Evolutionary conservation across 139 green algal genomes (phyloP).

Genomic region (Chara braunii): DNA sequence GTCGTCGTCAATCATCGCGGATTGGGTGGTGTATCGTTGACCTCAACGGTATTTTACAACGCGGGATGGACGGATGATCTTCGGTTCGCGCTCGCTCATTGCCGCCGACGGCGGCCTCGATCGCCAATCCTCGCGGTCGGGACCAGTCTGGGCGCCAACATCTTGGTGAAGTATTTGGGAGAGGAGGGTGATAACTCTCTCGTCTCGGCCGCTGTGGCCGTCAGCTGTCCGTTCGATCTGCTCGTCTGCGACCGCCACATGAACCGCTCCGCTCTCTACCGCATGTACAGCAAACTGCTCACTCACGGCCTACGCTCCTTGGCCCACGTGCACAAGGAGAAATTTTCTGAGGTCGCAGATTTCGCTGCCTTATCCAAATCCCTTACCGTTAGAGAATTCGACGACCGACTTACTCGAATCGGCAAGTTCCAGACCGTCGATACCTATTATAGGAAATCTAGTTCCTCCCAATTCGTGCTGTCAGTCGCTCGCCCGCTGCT

Average conservation of each 20-base stretch:
- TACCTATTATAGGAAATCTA: constrained; percentile 31
- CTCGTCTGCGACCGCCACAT: constrained; percentile 36
- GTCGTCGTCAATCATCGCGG: constrained; percentile 30
- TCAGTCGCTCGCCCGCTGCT: constrained; percentile 20
- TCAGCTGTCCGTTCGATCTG: constrained; percentile 33
- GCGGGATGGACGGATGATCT: constrained; percentile 35
- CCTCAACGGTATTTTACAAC: constrained; percentile 38
- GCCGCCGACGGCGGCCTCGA: not conserved
- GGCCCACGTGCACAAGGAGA: not conserved
- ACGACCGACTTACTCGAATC: constrained; percentile 23
- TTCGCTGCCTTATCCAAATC: too few relatives aligned
- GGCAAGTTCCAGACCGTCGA: constrained; percentile 25
- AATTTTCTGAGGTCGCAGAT: too few relatives aligned
- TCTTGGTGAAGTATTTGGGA: constrained; percentile 37
- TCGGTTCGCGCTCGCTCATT: not conserved
- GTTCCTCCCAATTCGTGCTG: constrained; percentile 14
- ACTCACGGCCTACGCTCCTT: constrained; percentile 2
- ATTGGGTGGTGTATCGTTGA: constrained; percentile 30
- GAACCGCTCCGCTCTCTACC: not conserved
- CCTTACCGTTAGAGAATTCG: constrained; percentile 28
- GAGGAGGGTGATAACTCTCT: constrained; percentile 20
- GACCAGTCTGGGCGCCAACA: constrained; percentile 35
- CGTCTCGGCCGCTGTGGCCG: constrained; percentile 6
- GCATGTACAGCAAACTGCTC: constrained; percentile 9
- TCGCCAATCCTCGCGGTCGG: constrained; percentile 11